phyloP scores from a whole-genome alignment of 2,329 filamentous ascomycete genomes.

The Magnaporthiopsis rhizophila region DNA sequence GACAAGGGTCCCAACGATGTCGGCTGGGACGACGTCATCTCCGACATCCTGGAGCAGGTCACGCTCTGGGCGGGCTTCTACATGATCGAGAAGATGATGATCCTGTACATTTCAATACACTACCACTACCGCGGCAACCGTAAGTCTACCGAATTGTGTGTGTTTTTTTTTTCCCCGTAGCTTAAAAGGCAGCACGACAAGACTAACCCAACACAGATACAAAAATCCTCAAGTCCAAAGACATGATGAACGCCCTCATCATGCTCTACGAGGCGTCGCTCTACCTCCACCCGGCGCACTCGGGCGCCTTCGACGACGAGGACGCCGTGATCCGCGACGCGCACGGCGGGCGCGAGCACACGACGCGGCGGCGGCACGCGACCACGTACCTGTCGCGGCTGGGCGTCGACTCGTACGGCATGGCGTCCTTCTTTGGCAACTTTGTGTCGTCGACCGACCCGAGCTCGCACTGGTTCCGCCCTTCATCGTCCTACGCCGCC shows the following conservation, averaged over 20 bases:
- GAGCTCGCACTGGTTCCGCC: slow-evolving; percentile 18
- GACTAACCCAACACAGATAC: slow-evolving; percentile 2
- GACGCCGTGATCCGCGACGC: slow-evolving; percentile 19
- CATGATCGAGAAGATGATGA: slow-evolving; percentile 20
- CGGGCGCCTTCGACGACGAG: slow-evolving; percentile 16
- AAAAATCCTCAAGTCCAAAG: slow-evolving; percentile 16
- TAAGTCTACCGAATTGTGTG: background rate
- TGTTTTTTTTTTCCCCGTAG: too few species aligned
- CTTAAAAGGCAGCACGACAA: too few species aligned
- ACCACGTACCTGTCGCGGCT: slow-evolving; percentile 18
- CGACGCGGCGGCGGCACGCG: slow-evolving; percentile 16
- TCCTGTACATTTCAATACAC: slow-evolving; percentile 21
- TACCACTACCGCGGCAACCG: slow-evolving; percentile 20
- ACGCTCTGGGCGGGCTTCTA: slow-evolving; percentile 21
- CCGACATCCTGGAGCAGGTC: slow-evolving; percentile 15
- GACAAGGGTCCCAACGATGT: slow-evolving; percentile 8
- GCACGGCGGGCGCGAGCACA: slow-evolving; percentile 15
- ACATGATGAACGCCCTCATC: slow-evolving; percentile 20
- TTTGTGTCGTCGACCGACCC: slow-evolving; percentile 16
- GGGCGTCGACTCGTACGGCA: slow-evolving; percentile 19
- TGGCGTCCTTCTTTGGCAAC: slow-evolving; percentile 20
- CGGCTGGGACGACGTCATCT: slow-evolving; percentile 12
- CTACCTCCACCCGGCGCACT: slow-evolving; percentile 17
- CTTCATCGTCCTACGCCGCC: slow-evolving; percentile 17
- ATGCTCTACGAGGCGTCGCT: slow-evolving; percentile 19